Conservation (phyloP, 768 basidiomycete genomes). For the Lentinula boryana region DNA sequence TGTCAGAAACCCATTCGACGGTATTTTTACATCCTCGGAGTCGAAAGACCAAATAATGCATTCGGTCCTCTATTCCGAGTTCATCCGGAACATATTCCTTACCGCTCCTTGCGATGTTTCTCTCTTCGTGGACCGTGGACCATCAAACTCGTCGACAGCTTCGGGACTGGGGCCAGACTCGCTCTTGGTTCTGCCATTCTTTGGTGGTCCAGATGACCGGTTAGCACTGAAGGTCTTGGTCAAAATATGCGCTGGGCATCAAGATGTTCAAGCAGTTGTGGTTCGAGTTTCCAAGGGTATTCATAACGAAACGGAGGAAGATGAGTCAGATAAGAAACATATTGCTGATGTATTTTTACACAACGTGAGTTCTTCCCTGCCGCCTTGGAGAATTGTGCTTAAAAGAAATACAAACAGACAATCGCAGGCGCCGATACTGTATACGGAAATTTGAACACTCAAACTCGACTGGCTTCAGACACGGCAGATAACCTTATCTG, state of each 20-base stretch:
- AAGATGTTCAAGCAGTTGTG: slow-evolving; percentile 64
- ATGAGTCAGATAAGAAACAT: slow-evolving; percentile 20
- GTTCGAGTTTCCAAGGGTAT: slow-evolving; percentile 47
- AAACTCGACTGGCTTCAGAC: slow-evolving; percentile 65
- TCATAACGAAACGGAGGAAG: slow-evolving; percentile 26
- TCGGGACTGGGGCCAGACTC: slow-evolving; percentile 45
- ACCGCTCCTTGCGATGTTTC: slow-evolving; percentile 72
- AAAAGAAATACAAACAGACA: slow-evolving; percentile 25
- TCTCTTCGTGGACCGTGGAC: slow-evolving; percentile 77
- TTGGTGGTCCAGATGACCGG: slow-evolving; percentile 92
- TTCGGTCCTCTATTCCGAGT: slow-evolving; percentile 64
- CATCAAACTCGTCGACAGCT: slow-evolving; percentile 16
- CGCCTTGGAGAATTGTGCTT: not conserved
- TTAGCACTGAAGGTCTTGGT: slow-evolving; percentile 76
- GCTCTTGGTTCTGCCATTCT: slow-evolving; percentile 69
- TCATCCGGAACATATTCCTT: slow-evolving; percentile 77
- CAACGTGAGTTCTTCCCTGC: not conserved
- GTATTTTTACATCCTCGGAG: slow-evolving; percentile 54
- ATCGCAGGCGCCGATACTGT: slow-evolving; percentile 60
- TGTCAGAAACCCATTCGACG: slow-evolving; percentile 63
- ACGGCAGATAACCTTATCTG: slow-evolving; percentile 81
- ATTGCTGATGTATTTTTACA: slow-evolving; percentile 22
- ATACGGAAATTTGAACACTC: slow-evolving; percentile 59
- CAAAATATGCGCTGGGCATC: slow-evolving; percentile 59
- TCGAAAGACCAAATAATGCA: slow-evolving; percentile 46